Conservation (phyloP, 2,329 filamentous ascomycete species). For the Mycogone perniciosa region DNA sequence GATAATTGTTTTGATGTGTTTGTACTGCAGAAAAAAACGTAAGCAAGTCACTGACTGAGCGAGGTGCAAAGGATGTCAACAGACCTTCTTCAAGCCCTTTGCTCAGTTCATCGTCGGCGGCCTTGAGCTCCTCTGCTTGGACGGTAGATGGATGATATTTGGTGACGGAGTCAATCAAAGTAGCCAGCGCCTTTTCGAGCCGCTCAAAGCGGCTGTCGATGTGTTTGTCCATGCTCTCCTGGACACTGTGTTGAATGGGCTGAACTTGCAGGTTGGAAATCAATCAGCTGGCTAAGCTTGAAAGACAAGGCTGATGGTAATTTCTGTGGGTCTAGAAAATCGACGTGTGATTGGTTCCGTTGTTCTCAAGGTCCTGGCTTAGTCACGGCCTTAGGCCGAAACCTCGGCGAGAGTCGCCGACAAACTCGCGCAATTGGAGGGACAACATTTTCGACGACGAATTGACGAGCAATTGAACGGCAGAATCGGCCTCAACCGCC, state of each 20-base stretch:
- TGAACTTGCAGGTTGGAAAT: neutral
- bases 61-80: neutral
- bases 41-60: neutral
- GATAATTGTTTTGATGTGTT: conserved; percentile 67
- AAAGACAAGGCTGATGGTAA: conserved; percentile 10
- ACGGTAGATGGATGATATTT: conserved; percentile 71
- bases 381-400: conserved; percentile 25
- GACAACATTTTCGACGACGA: conserved; percentile 23
- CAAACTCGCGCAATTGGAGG: conserved; percentile 29
- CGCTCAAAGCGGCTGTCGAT: conserved; percentile 59
- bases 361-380: conserved; percentile 2
- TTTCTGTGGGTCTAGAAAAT: conserved; percentile 15
- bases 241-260: neutral
- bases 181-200: conserved; percentile 59
- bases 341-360: conserved; percentile 4
- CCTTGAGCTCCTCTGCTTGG: conserved; percentile 62
- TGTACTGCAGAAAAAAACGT: conserved; percentile 45
- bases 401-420: conserved; percentile 28
- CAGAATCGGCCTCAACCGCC: conserved; percentile 25
- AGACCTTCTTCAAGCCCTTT: conserved; percentile 60
- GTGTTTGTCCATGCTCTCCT: conserved; percentile 51
- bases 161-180: conserved; percentile 70
- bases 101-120: conserved; percentile 62
- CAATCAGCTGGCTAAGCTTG: conserved; percentile 5
- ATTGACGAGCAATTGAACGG: conserved; percentile 32